Evolutionary conservation across 169 alveolate genomes (phyloP), one percentile per base, ranked within the genome.

Genomic region (Cryptosporidium parvum): DNA sequence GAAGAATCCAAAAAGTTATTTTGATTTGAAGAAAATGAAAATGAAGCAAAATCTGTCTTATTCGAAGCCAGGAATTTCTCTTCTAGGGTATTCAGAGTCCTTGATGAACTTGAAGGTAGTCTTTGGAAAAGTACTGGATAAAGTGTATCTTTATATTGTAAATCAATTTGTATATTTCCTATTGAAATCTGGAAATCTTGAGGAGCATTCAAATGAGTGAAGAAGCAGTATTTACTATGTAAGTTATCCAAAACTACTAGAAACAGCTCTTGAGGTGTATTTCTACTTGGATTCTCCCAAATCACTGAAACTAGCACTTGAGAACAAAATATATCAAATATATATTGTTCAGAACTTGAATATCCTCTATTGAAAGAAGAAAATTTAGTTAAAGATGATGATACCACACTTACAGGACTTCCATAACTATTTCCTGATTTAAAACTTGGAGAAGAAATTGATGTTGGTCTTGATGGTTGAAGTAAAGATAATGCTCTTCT

Each of bases 81-180:
- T 26, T 80, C 89, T 59, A 80, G 1, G 4, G 89, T 80, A 29
- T 62, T 80, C 1, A 80, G 39, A 33, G 89, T 80, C 35, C 89
- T 80, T 2, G 89, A 80, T 4, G 89, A 80, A 68, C 89, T 80
- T 62, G 89, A 80, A 10, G 89, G 89, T 4, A 80, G 18, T 44
- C 89, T 80, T 29, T 80, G 89, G 5, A 80, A 65, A n/a, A 80
- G 70, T 45, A 80, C 89, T 4, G 89, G 89, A 65, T 80, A 80
- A 18, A 80, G 61, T 14, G 89, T 62, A 23, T 80, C 89, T 21
- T 67, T 80, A 23, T 80, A 80, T 45, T 80, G 89, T 8, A 80
- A 44, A 44, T 80, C 89, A 12, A 80, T 51, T 29, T 80, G 56
- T 9, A 80, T 39, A 65, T 80, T 45, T 1, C 80, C 89, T n/a